Conservation (phyloP, 352 stramenopile species). For the Phytophthora ramorum region DNA sequence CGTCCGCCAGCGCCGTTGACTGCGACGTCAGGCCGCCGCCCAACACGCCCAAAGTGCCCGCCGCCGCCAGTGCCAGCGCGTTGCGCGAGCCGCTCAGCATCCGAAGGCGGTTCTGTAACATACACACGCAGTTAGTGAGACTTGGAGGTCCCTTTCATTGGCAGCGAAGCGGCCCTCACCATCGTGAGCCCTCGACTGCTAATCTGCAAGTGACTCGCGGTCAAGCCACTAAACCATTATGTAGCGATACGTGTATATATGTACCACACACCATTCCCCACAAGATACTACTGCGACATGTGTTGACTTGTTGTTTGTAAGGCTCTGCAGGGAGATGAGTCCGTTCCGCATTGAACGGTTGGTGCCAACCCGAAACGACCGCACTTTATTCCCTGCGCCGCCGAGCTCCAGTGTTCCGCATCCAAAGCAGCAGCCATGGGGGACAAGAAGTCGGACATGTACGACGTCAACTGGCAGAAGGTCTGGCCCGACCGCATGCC, state of each 20-base stretch:
- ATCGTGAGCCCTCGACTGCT: slow-evolving; percentile 6
- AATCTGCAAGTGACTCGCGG: slow-evolving; percentile 7
- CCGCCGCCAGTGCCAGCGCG: slow-evolving; percentile 41
- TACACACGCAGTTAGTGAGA: not conserved
- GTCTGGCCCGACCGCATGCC: slow-evolving; percentile 89
- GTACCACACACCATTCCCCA: not conserved
- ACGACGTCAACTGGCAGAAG: slow-evolving; percentile 91
- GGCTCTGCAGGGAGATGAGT: slow-evolving; percentile 6
- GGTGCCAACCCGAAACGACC: slow-evolving; percentile 19
- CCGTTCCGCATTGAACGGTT: slow-evolving; percentile 20
- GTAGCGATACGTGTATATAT: not conserved
- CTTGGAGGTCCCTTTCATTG: not conserved
- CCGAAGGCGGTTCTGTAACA: slow-evolving; percentile 44
- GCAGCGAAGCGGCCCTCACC: slow-evolving; percentile 1
- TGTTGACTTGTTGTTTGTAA: slow-evolving; percentile 24
- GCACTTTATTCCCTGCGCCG: slow-evolving; percentile 5
- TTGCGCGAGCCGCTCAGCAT: slow-evolving; percentile 30
- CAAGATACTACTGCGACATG: slow-evolving; percentile 36
- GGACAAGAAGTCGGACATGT: slow-evolving; percentile 81
- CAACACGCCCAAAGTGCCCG: slow-evolving; percentile 41
- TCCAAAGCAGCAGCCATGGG: slow-evolving; percentile 36
- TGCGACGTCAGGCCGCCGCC: slow-evolving; percentile 35
- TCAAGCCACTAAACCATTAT: slow-evolving; percentile 2
- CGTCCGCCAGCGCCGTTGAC: slow-evolving; percentile 11
- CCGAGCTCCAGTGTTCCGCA: not conserved